Percentiles rank a stretch among this genome's conserved stretches.
Conservation (phyloP, 208 protist species). For the Plasmodiophora brassicae region DNA sequence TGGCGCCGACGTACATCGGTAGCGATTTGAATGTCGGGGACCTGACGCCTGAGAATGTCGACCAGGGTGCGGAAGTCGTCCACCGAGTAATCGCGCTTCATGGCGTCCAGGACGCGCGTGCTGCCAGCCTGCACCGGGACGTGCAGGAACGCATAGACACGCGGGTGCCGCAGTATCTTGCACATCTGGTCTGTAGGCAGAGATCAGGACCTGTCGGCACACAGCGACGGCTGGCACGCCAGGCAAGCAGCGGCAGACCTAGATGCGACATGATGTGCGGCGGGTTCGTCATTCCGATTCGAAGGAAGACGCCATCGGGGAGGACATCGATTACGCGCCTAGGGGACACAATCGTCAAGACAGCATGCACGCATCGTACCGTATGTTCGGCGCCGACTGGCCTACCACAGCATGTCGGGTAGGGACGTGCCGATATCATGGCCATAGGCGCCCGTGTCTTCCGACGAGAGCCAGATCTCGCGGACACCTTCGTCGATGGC, state of each 20-base stretch:
- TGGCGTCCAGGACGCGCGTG: conserved; percentile 67
- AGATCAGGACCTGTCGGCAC: no score
- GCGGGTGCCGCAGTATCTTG: conserved; percentile 64
- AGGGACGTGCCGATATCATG: conserved; percentile 61
- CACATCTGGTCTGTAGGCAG: no score
- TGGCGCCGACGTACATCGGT: no score
- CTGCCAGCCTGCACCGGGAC: conserved; percentile 73
- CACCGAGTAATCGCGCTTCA: conserved; percentile 63
- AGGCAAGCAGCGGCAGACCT: no score
- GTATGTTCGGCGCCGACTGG: no score
- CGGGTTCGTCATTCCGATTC: conserved; percentile 27
- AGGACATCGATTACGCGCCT: no score
- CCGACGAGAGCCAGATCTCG: conserved; percentile 71
- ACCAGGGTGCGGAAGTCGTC: neutral
- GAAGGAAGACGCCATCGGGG: neutral
- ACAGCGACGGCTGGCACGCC: conserved; percentile 44
- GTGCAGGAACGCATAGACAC: conserved; percentile 73
- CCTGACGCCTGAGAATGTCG: conserved; percentile 34
- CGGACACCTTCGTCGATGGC: conserved; percentile 41
- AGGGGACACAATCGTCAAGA: no score
- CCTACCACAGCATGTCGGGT: neutral
- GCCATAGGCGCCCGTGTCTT: conserved; percentile 76
- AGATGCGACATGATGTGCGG: no score
- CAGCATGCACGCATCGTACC: no score
- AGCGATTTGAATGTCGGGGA: no score